Evolutionary conservation across 2,329 filamentous ascomycete species (phyloP).

Genomic region (Cytospora piceae): DNA sequence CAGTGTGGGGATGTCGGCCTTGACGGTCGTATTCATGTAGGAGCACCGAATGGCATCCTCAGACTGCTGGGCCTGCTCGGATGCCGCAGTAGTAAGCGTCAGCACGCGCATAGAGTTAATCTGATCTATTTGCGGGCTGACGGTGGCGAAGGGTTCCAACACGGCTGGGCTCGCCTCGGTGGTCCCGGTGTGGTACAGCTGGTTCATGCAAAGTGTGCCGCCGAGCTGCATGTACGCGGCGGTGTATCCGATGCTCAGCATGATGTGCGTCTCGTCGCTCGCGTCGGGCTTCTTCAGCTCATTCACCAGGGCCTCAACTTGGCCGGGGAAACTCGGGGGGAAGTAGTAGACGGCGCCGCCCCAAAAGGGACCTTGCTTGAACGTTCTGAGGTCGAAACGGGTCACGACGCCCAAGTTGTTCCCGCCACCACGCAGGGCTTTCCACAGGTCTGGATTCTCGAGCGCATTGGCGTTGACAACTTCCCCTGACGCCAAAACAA

Average conservation of each 20-base stretch:
- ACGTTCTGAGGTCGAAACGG: conserved; percentile 29
- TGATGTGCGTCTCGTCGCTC: conserved; percentile 33
- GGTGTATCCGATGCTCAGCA: conserved; percentile 33
- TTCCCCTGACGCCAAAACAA: conserved; percentile 46
- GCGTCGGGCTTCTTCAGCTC: conserved; percentile 32
- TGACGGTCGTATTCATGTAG: conserved; percentile 21
- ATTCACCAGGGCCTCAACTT: conserved; percentile 33
- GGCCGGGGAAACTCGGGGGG: conserved; percentile 31
- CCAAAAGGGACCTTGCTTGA: conserved; percentile 27
- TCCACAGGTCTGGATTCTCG: conserved; percentile 45
- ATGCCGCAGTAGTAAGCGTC: conserved; percentile 1
- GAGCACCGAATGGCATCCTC: conserved; percentile 13
- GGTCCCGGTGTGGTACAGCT: conserved; percentile 26
- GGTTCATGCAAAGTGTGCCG: conserved; percentile 29
- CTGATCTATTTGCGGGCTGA: conserved; percentile 25
- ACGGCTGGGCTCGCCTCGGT: conserved; percentile 15
- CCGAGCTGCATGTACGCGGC: conserved; percentile 23
- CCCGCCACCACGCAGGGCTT: conserved; percentile 48
- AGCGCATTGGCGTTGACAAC: conserved; percentile 44
- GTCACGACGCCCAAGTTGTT: conserved; percentile 46
- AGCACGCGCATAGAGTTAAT: conserved; percentile 8
- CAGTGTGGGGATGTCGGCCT: conserved; percentile 18
- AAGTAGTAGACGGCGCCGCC: conserved; percentile 35
- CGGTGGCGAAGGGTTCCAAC: conserved; percentile 26
- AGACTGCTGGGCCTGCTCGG: conserved; percentile 14